Evolutionary conservation across 2,329 filamentous ascomycete species (phyloP).

Genomic region (Colletotrichum costaricense): DNA sequence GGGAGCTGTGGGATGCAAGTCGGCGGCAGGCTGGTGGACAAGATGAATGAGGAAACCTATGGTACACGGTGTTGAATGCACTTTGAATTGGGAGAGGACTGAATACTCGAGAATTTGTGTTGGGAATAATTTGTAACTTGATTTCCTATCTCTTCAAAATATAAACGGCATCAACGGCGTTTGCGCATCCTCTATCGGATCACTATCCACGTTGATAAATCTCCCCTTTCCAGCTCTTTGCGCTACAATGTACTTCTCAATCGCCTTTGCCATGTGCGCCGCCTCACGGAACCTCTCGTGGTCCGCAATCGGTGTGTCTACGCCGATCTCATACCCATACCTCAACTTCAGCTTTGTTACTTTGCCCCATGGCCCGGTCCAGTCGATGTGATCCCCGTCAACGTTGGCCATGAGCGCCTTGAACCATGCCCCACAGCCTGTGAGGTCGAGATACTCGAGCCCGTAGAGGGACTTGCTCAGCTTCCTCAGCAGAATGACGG

Average conservation of each 20-base stretch:
- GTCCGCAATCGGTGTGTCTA: slow-evolving; percentile 48
- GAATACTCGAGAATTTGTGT: not conserved
- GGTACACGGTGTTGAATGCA: no score
- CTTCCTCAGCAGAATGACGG: slow-evolving; percentile 64
- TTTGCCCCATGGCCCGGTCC: slow-evolving; percentile 66
- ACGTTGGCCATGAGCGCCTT: slow-evolving; percentile 56
- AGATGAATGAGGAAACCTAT: not conserved
- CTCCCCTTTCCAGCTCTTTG: slow-evolving; percentile 60
- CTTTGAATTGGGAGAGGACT: not conserved
- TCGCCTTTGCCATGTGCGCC: slow-evolving; percentile 49
- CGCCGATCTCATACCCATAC: slow-evolving; percentile 54
- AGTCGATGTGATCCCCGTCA: slow-evolving; percentile 63
- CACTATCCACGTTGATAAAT: slow-evolving; percentile 61
- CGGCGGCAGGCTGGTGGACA: not conserved
- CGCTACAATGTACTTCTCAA: slow-evolving; percentile 60
- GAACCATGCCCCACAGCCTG: slow-evolving; percentile 68
- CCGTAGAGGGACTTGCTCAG: slow-evolving; percentile 66
- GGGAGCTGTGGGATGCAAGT: slow-evolving; percentile 25
- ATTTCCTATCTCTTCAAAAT: not conserved
- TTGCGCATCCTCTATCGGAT: slow-evolving; percentile 37
- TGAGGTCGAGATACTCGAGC: slow-evolving; percentile 71
- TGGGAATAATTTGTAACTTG: not conserved
- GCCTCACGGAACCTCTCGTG: slow-evolving; percentile 48
- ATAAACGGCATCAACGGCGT: not conserved
- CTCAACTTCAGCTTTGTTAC: slow-evolving; percentile 57